These are phyloP conservation scores for Centaurea solstitialis DNA, from an alignment of 129 eudicot species.

Conservation along the genomic window DNA sequence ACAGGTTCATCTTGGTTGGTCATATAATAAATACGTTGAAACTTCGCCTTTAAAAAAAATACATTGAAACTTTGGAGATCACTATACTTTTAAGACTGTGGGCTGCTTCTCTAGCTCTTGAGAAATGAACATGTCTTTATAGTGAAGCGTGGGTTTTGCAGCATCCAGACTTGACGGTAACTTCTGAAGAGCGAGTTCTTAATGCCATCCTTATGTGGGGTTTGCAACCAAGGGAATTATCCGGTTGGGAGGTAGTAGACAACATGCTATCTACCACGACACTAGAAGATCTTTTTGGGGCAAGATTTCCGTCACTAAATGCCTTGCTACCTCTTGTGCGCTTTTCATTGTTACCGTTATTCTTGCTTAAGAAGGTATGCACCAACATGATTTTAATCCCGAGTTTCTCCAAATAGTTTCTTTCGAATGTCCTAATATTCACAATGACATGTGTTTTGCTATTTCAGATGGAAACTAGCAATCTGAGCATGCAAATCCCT, in stretches of 20 bases:
- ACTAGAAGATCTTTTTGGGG: slow-evolving; percentile 62
- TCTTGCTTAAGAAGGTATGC: slow-evolving; percentile 72
- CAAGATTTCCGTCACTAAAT: slow-evolving; percentile 50
- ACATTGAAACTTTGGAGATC: not conserved
- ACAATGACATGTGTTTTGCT: slow-evolving; percentile 3
- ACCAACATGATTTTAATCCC: slow-evolving; percentile 1
- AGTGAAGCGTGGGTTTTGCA: slow-evolving; percentile 54
- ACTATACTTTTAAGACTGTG: slow-evolving; percentile 33
- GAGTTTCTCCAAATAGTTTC: slow-evolving; percentile 10
- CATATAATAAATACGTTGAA: not conserved
- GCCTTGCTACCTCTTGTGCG: slow-evolving; percentile 72
- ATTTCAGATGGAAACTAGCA: slow-evolving; percentile 74
- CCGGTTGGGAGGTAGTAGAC: slow-evolving; percentile 71
- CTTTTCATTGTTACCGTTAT: slow-evolving; percentile 68
- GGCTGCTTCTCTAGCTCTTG: slow-evolving; percentile 36
- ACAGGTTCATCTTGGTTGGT: not conserved
- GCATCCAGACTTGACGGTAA: slow-evolving; percentile 94
- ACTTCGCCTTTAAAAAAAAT: no score
- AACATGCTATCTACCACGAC: slow-evolving; percentile 45
- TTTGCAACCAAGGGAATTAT: slow-evolving; percentile 62
- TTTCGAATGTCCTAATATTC: not conserved
- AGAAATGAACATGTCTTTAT: slow-evolving; percentile 45
- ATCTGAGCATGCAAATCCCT: slow-evolving; percentile 49
- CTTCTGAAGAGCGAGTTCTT: slow-evolving; percentile 89
- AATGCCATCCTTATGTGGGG: slow-evolving; percentile 85